phyloP scores from a whole-genome alignment of 2,329 filamentous ascomycete species.

The Fusarium sp. region DNA sequence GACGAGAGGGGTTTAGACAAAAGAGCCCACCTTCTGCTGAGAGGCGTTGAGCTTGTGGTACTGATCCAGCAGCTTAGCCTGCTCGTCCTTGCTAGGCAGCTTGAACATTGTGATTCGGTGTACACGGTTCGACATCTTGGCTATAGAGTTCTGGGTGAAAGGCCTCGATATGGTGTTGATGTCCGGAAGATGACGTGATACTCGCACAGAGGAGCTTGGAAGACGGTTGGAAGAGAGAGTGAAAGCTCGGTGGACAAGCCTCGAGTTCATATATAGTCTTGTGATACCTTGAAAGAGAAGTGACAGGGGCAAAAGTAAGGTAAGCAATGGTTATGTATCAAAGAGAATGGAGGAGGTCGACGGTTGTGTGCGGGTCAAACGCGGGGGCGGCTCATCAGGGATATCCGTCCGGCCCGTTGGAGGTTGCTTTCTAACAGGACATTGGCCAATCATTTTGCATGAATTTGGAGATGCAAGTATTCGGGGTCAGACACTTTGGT shows the following conservation, averaged over 20 bases:
- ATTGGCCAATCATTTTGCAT: conserved; percentile 24
- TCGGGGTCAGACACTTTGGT: background rate
- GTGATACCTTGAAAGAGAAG: conserved; percentile 4
- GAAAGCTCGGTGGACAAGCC: conserved; percentile 17
- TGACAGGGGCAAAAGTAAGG: background rate
- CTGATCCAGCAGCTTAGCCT: conserved; percentile 60
- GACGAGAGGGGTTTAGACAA: background rate
- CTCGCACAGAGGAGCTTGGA: background rate
- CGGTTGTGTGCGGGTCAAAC: conserved; percentile 41
- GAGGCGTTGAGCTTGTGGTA: conserved; percentile 60
- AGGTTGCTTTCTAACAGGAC: conserved; percentile 9
- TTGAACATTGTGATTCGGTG: conserved; percentile 70
- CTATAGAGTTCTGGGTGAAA: conserved; percentile 13
- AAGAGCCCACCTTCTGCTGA: conserved; percentile 59
- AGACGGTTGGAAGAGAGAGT: conserved; percentile 10
- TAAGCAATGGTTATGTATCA: conserved; percentile 10
- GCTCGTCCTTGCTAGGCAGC: conserved; percentile 61
- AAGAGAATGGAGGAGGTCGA: conserved; percentile 17
- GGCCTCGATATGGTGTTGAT: conserved; percentile 11
- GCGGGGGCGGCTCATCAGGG: conserved; percentile 20
- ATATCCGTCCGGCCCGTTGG: conserved; percentile 11
- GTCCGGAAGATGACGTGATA: background rate
- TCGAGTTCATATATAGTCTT: conserved; percentile 37
- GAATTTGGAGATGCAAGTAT: conserved; percentile 5
- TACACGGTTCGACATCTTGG: conserved; percentile 60